Evolutionary conservation across 768 basidiomycete genomes (phyloP), one percentile per base, ranked within the genome.

Genomic region (Mycena sanguinolenta): DNA sequence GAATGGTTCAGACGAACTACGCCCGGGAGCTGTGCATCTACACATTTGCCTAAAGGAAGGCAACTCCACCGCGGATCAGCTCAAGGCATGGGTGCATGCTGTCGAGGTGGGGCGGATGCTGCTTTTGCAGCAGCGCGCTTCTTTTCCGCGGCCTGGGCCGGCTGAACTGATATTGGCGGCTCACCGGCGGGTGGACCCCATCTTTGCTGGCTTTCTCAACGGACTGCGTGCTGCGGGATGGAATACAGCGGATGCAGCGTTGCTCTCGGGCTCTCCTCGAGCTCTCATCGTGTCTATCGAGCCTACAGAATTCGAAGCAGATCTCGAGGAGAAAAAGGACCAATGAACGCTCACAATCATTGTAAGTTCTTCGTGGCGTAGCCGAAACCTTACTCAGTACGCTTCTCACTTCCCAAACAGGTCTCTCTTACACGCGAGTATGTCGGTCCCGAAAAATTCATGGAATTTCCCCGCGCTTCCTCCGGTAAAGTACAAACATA

Each of bases 71-170:
- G 69, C 75, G 17, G 89, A 91, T 75, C 86, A 88, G 67, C 81
- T 90, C 44, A 86, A 85, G 65, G 90, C 87, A 3, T 92, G 91
- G 90, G 70, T 82, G 12, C 82, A 84, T 59, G 86, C 84, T 0
- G 77, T 76, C 3, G 84, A 86, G 63, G 73, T 82, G 21, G 82
- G 81, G 59, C 75, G 74, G 19, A 69, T 75, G 58, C 38, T 75
- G 6, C 49, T 63, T 36, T 49, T 67, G 13, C 73, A 78, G 44
- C 68, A 63, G 25, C 72, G 65, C 10, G 54, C 58, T 25, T 57
- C 58, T 30, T 49, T 55, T 27, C 63, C 63, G 30, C 55, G 70
- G 52, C 52, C 60, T 3, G 55, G 62, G 30, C 71, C 66, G 23
- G 55, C 62, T 17, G 59, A 64, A 19, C 67, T 77, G 25, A 50